Evolutionary conservation across 73 alveolate genomes (phyloP).

Genomic region (Breviolum minutum): DNA sequence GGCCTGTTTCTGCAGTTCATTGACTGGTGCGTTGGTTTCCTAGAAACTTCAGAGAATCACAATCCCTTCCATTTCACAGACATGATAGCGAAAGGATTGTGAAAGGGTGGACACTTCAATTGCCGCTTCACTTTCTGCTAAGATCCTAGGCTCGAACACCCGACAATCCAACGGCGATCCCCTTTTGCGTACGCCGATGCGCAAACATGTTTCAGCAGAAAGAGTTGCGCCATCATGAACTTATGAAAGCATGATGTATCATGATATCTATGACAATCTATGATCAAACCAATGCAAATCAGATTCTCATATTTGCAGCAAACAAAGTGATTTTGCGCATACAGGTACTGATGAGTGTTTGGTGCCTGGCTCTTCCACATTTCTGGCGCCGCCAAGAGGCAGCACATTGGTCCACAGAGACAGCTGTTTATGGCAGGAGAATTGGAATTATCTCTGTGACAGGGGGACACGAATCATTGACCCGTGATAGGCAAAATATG

Average conservation of each 20-base stretch:
- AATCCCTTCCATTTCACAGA: not conserved
- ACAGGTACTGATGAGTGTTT: conserved; percentile 70
- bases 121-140: not conserved
- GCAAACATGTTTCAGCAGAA: not conserved
- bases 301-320: not conserved
- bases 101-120: not conserved
- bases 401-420: not conserved
- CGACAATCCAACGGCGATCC: conserved; percentile 86
- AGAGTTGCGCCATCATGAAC: not conserved
- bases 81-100: too few relatives aligned
- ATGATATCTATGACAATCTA: not conserved
- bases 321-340: not conserved
- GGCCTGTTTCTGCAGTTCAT: conserved; percentile 86
- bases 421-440: too few relatives aligned
- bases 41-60: not conserved
- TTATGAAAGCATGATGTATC: not conserved
- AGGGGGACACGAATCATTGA: not conserved
- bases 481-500: conserved; percentile 53
- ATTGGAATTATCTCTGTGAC: not conserved
- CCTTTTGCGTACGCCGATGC: conserved; percentile 79
- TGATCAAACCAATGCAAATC: too few relatives aligned
- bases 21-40: conserved; percentile 59
- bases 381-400: conserved; percentile 95
- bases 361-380: conserved; percentile 84
- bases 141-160: conserved; percentile 84